Evolutionary conservation across 2,329 filamentous ascomycete genomes (phyloP).

Genomic region (Nigrospora oryzae): DNA sequence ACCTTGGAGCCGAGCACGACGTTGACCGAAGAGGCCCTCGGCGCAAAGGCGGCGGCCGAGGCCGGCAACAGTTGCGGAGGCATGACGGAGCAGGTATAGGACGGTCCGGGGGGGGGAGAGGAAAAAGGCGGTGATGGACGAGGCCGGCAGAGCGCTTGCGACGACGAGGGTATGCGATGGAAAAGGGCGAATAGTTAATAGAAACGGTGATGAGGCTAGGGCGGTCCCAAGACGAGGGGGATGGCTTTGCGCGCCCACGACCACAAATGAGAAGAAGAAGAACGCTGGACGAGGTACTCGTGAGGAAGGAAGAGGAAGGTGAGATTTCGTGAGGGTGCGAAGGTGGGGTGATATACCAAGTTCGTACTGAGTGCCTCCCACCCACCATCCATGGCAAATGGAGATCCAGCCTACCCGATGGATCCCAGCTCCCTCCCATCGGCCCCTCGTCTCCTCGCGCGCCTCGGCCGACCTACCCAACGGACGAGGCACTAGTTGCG

Average conservation of each 20-base stretch:
- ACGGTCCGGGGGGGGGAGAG: slow-evolving; percentile 7
- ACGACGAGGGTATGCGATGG: slow-evolving; percentile 21
- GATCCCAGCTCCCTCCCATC: no score
- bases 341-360: slow-evolving; percentile 38
- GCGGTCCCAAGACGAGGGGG: slow-evolving; percentile 45
- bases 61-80: slow-evolving; percentile 88
- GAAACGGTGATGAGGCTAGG: slow-evolving; percentile 38
- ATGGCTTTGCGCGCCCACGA: slow-evolving; percentile 53
- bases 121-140: slow-evolving; percentile 21
- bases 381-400: slow-evolving; percentile 2
- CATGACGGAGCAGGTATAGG: slow-evolving; percentile 48
- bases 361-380: slow-evolving; percentile 5
- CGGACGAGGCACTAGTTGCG: no score
- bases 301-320: slow-evolving; percentile 41
- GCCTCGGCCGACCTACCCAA: no score
- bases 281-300: slow-evolving; percentile 50
- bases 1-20: slow-evolving; percentile 88
- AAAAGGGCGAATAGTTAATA: slow-evolving; percentile 32
- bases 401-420: no score
- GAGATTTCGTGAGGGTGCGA: slow-evolving; percentile 30
- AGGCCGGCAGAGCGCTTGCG: slow-evolving; percentile 13
- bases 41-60: slow-evolving; percentile 92
- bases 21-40: slow-evolving; percentile 81
- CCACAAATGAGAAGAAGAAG: slow-evolving; percentile 49
- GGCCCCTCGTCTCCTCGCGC: no score